A percentile compares a stretch with the other conserved stretches of the same genome.
Conservation (phyloP, 208 protist genomes). For the Trypanosoma platydactyli region DNA sequence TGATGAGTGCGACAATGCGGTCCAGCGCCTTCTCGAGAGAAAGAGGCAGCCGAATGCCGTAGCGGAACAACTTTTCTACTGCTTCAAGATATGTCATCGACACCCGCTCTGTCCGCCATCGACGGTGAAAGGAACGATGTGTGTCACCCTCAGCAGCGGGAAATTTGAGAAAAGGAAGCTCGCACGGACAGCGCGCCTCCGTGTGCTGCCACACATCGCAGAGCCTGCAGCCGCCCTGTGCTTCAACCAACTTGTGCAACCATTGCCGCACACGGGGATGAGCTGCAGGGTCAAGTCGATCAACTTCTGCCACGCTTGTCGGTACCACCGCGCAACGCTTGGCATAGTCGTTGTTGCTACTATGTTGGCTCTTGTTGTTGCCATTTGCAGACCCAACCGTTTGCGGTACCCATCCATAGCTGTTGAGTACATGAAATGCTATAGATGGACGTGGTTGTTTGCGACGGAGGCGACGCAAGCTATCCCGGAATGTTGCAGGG, state of each 20-base stretch:
- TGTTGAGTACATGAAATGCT: conserved; percentile 62
- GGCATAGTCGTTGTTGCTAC: conserved; percentile 24
- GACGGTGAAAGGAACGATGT: conserved; percentile 9
- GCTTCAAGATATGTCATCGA: conserved; percentile 57
- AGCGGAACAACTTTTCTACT: conserved; percentile 56
- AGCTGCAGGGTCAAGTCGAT: conserved; percentile 62
- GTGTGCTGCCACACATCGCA: conserved; percentile 84
- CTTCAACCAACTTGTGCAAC: conserved; percentile 52
- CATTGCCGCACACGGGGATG: conserved; percentile 67
- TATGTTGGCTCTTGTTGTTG: conserved; percentile 20
- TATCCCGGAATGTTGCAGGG: conserved; percentile 66
- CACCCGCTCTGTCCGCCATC: conserved; percentile 10
- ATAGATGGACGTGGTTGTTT: conserved; percentile 56
- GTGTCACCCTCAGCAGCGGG: conserved; percentile 9
- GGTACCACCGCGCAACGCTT: conserved; percentile 36
- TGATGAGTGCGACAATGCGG: conserved; percentile 58
- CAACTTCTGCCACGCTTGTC: conserved; percentile 42
- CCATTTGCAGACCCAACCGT: neutral
- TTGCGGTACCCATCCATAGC: conserved; percentile 53
- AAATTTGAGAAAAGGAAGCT: conserved; percentile 54
- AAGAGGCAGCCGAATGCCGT: conserved; percentile 65
- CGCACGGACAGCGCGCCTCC: conserved; percentile 70
- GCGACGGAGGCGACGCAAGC: conserved; percentile 72
- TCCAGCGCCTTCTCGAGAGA: conserved; percentile 53
- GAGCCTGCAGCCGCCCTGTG: conserved; percentile 55